Percentiles rank a stretch among this genome's conserved stretches.
These are phyloP conservation scores for Davidsoniella virescens DNA, from an alignment of 2,329 filamentous ascomycete genomes.

Conservation along the genomic window DNA sequence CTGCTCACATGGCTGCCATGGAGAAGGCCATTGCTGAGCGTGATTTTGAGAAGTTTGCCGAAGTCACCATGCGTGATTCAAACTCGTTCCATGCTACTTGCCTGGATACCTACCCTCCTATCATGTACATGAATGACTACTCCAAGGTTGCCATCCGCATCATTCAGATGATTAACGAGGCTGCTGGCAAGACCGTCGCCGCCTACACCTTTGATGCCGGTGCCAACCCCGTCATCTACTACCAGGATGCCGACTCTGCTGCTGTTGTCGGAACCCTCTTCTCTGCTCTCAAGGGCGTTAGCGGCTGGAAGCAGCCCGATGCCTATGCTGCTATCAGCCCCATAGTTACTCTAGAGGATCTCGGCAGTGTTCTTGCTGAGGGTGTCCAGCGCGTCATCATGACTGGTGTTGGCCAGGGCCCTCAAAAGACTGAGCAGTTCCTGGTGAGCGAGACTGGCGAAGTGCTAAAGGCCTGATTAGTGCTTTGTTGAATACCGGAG, in stretches of 20 bases:
- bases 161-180: conserved; percentile 75
- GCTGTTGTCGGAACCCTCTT: conserved; percentile 67
- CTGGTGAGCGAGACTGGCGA: conserved; percentile 51
- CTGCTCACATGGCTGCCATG: conserved; percentile 69
- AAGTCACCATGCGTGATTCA: conserved; percentile 89
- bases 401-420: conserved; percentile 83
- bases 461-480: conserved; percentile 9
- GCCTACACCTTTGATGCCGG: conserved; percentile 97
- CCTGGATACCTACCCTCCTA: conserved; percentile 87
- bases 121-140: conserved; percentile 97
- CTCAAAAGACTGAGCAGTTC: conserved; percentile 61
- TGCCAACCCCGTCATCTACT: conserved; percentile 94
- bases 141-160: conserved; percentile 72
- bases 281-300: conserved; percentile 42
- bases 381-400: conserved; percentile 82
- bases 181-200: conserved; percentile 62
- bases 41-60: conserved; percentile 76
- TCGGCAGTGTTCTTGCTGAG: conserved; percentile 50
- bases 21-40: conserved; percentile 59
- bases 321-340: conserved; percentile 31
- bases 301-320: conserved; percentile 52
- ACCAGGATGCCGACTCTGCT: conserved; percentile 60
- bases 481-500: not conserved
- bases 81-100: conserved; percentile 96
- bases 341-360: conserved; percentile 41